Evolutionary conservation across 257 asterid genomes (phyloP).

Genomic region (Solanum pinnatisectum): DNA sequence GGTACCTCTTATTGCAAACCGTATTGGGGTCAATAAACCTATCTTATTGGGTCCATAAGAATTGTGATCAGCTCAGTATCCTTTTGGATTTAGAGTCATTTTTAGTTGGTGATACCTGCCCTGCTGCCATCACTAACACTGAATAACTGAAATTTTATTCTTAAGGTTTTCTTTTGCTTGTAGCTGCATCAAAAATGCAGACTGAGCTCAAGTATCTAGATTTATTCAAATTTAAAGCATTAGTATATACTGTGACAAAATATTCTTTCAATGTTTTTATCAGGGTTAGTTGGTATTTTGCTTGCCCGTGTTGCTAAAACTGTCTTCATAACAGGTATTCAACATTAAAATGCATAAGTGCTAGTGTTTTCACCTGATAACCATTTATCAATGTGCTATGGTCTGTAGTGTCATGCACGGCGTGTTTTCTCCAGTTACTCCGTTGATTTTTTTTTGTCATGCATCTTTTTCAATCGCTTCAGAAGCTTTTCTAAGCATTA

Average conservation of each 20-base stretch:
- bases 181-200: background rate
- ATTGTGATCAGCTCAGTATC: background rate
- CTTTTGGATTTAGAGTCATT: background rate
- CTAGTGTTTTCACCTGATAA: background rate
- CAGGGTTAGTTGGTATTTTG: conserved; percentile 86
- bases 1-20: background rate
- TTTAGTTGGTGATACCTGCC: background rate
- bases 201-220: background rate
- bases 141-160: background rate
- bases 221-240: background rate
- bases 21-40: background rate
- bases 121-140: background rate
- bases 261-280: conserved; percentile 9
- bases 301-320: conserved; percentile 82
- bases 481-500: background rate
- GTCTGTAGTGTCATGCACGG: background rate
- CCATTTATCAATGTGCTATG: background rate
- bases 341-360: background rate
- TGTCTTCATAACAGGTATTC: conserved; percentile 75
- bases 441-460: background rate
- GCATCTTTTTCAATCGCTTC: background rate
- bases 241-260: conserved; percentile 6
- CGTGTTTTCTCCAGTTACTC: background rate
- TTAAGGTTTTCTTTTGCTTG: background rate
- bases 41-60: background rate